Conservation (phyloP, 83 land plant genomes). For the Thuja plicata region DNA sequence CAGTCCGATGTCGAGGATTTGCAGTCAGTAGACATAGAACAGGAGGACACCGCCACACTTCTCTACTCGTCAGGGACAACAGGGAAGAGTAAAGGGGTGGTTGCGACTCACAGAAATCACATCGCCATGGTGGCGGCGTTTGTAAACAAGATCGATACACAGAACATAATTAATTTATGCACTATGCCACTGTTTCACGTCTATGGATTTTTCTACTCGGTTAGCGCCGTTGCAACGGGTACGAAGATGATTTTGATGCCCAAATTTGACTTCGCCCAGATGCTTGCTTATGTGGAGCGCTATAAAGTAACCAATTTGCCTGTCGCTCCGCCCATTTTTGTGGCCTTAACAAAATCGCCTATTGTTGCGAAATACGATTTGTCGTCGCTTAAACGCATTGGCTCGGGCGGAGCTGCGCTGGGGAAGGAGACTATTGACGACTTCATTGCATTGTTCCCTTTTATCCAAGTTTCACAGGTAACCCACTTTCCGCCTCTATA, state of each 20-base stretch:
- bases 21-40: not conserved
- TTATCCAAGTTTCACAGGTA: conserved; percentile 36
- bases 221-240: conserved; percentile 23
- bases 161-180: not conserved
- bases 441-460: conserved; percentile 27
- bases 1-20: not conserved
- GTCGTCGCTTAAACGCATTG: conserved; percentile 30
- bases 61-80: conserved; percentile 53
- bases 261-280: conserved; percentile 25
- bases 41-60: conserved; percentile 38
- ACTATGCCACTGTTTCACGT: conserved; percentile 34
- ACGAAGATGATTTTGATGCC: conserved; percentile 25
- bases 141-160: conserved; percentile 7
- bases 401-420: conserved; percentile 49
- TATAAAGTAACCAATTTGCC: conserved; percentile 34
- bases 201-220: not conserved
- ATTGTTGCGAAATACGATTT: conserved; percentile 27
- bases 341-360: conserved; percentile 20
- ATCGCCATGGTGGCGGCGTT: not conserved
- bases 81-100: conserved; percentile 38
- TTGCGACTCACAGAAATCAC: not conserved
- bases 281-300: conserved; percentile 37
- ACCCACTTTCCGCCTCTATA: not conserved
- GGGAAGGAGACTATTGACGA: conserved; percentile 19
- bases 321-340: conserved; percentile 45